A percentile compares a stretch with the other conserved stretches of the same genome.
Conservation (phyloP, 2,329 filamentous ascomycete species). For the Hawksworthiomyces lignivorus region DNA sequence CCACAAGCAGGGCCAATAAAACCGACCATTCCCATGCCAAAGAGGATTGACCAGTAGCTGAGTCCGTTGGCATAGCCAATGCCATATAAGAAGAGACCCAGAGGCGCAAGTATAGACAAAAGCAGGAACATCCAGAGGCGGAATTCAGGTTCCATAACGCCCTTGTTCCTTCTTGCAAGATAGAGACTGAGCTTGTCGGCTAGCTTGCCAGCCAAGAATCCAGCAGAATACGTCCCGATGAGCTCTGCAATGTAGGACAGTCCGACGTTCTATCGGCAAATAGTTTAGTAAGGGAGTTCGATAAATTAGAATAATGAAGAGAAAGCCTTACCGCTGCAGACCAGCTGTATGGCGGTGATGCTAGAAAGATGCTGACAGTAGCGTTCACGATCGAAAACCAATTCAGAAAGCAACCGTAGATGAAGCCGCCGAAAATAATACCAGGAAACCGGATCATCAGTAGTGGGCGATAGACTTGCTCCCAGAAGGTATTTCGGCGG, state of each 20-base stretch:
- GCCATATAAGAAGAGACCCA: constrained; percentile 1
- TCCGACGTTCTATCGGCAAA: neutral
- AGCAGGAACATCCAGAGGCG: constrained; percentile 19
- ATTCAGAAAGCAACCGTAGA: constrained; percentile 18
- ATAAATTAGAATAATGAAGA: too few species aligned
- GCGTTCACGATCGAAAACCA: constrained; percentile 20
- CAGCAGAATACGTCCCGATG: constrained; percentile 13
- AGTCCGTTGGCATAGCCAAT: neutral
- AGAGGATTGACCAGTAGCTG: neutral
- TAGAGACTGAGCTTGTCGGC: constrained; percentile 16
- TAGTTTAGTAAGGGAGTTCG: too few species aligned
- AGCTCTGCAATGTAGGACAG: constrained; percentile 3
- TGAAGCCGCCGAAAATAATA: constrained; percentile 14
- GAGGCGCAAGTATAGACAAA: constrained; percentile 4
- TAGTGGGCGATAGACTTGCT: constrained; percentile 5
- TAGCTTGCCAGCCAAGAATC: constrained; percentile 15
- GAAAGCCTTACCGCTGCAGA: constrained; percentile 6
- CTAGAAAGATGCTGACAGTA: constrained; percentile 15
- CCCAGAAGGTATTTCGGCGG: constrained; percentile 18
- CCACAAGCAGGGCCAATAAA: constrained; percentile 1
- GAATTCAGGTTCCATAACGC: constrained; percentile 24
- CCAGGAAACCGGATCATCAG: constrained; percentile 7
- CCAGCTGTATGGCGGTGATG: constrained; percentile 16
- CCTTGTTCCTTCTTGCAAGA: constrained; percentile 32
- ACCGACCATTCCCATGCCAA: constrained; percentile 1